Evolutionary conservation across 495 filamentous ascomycete genomes (phyloP).

Genomic region (Annulohypoxylon nitens): DNA sequence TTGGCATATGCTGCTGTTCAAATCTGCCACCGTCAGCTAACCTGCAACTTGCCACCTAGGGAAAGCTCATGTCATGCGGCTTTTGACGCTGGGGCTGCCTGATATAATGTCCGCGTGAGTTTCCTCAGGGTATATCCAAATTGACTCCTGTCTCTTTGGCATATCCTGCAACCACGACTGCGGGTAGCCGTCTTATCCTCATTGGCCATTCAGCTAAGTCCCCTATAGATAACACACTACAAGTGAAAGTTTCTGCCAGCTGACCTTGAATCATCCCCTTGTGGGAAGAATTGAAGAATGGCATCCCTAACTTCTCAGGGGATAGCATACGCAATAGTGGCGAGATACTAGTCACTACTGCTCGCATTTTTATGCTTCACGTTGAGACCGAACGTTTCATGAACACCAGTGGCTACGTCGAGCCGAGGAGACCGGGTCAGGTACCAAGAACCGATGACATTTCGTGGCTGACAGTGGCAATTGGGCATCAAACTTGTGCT

Average conservation of each 20-base stretch:
- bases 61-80: background rate
- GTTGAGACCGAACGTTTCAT: conserved; percentile 17
- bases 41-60: conserved; percentile 1
- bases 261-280: background rate
- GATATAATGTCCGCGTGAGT: conserved; percentile 12
- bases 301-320: background rate
- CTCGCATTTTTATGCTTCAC: background rate
- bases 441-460: conserved; percentile 12
- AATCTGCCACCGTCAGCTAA: conserved; percentile 5
- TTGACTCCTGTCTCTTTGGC: conserved; percentile 6
- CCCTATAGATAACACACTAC: background rate
- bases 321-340: conserved; percentile 7
- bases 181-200: conserved; percentile 6
- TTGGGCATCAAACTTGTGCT: conserved; percentile 37
- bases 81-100: conserved; percentile 1
- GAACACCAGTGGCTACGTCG: conserved; percentile 8
- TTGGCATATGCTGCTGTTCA: conserved; percentile 23
- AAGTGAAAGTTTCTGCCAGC: background rate
- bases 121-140: background rate
- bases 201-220: conserved; percentile 7
- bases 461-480: conserved; percentile 8
- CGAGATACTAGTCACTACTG: background rate
- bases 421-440: conserved; percentile 19
- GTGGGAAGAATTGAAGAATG: background rate
- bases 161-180: conserved; percentile 3